Conservation (phyloP, 2,329 filamentous ascomycete species). For the Aureobasidium sp. region DNA sequence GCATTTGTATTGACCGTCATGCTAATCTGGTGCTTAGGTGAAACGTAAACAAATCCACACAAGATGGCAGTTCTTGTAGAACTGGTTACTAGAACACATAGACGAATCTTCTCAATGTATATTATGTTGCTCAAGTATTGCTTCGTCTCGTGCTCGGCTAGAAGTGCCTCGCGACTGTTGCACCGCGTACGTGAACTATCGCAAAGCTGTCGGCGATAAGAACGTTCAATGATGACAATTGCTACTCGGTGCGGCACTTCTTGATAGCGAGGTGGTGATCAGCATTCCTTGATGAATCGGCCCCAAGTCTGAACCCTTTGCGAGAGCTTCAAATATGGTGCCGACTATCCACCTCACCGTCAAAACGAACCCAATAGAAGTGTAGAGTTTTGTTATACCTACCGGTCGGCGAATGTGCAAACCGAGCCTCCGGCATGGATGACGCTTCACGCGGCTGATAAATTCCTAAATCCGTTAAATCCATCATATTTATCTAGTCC, state of each 20-base stretch:
- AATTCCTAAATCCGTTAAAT: background rate
- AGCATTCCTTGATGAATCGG: no score
- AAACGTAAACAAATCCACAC: constrained; percentile 59
- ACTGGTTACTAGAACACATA: background rate
- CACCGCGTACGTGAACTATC: background rate
- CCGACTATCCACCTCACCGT: no score
- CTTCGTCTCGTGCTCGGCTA: background rate
- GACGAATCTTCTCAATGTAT: background rate
- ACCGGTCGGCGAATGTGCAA: background rate
- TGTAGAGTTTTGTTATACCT: background rate
- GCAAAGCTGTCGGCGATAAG: background rate
- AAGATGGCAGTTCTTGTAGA: constrained; percentile 45
- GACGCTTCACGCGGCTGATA: background rate
- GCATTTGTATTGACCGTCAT: background rate
- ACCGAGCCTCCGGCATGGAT: background rate
- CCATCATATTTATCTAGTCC: background rate
- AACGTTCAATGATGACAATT: background rate
- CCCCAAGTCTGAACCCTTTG: no score
- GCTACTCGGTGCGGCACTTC: no score
- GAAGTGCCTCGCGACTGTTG: background rate
- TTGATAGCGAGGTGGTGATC: no score
- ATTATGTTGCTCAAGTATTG: background rate
- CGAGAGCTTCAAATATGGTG: no score
- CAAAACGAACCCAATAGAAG: no score
- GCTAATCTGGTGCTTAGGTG: constrained; percentile 31